A percentile compares a stretch with the other conserved stretches of the same genome.
phyloP scores from a whole-genome alignment of 306 rosid species.

The Lathyrus tuberosus region DNA sequence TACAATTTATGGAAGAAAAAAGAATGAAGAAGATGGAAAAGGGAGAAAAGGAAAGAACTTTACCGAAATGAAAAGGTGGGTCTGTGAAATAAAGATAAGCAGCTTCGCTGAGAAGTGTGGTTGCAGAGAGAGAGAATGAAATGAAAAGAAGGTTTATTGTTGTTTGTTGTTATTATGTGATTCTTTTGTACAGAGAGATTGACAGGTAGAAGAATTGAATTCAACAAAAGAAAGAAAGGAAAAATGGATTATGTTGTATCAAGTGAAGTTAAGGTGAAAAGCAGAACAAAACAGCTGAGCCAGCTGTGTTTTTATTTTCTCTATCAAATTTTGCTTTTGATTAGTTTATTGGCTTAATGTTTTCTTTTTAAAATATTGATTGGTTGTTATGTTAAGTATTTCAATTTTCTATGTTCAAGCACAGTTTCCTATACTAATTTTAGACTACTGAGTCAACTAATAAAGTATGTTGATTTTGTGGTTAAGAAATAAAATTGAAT shows the following conservation, averaged over 20 bases:
- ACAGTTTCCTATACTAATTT: too few species aligned
- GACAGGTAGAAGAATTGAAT: background rate
- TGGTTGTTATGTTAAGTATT: background rate
- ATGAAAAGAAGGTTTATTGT: background rate
- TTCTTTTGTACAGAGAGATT: background rate
- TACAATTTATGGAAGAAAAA: slow-evolving; percentile 4
- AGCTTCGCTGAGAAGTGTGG: background rate
- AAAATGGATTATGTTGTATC: background rate
- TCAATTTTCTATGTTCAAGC: too few species aligned
- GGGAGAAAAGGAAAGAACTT: slow-evolving; percentile 40
- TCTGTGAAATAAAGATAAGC: background rate
- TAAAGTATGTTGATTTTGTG: too few species aligned
- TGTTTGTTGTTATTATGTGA: background rate
- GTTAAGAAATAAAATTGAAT: too few species aligned
- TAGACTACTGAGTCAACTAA: too few species aligned
- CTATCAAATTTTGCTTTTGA: background rate
- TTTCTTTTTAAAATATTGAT: too few species aligned
- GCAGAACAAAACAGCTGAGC: background rate
- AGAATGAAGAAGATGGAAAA: slow-evolving; percentile 23
- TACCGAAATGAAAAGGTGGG: slow-evolving; percentile 44
- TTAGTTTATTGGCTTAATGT: background rate
- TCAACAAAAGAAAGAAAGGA: background rate
- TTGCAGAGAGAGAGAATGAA: slow-evolving; percentile 7
- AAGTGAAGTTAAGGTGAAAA: background rate
- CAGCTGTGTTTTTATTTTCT: background rate